These are phyloP conservation scores for Agaricus blazei DNA, from an alignment of 768 basidiomycete genomes.

Conservation along the genomic window DNA sequence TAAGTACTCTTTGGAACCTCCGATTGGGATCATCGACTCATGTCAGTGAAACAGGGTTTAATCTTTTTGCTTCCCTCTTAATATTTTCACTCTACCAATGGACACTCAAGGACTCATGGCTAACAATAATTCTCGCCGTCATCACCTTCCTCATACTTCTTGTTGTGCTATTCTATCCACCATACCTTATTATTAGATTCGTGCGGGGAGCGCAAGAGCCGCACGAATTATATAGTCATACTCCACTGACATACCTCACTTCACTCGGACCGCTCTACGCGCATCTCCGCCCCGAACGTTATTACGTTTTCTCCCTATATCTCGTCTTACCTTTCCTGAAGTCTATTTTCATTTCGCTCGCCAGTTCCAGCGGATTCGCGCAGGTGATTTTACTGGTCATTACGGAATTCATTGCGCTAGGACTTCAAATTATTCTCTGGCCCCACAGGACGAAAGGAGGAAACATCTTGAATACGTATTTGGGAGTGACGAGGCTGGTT, in stretches of 20 bases:
- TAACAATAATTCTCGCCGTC: slow-evolving; percentile 76
- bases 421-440: slow-evolving; percentile 45
- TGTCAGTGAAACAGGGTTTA: slow-evolving; percentile 44
- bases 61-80: slow-evolving; percentile 63
- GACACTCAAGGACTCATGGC: slow-evolving; percentile 86
- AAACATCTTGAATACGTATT: slow-evolving; percentile 62
- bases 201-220: slow-evolving; percentile 24
- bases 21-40: not conserved
- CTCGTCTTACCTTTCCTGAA: slow-evolving; percentile 58
- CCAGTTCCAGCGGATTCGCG: slow-evolving; percentile 51
- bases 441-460: slow-evolving; percentile 67
- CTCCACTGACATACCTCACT: slow-evolving; percentile 26
- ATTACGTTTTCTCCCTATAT: slow-evolving; percentile 59
- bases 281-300: slow-evolving; percentile 61
- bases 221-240: slow-evolving; percentile 24
- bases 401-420: slow-evolving; percentile 58
- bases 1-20: slow-evolving; percentile 29
- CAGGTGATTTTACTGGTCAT: slow-evolving; percentile 67
- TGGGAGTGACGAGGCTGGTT: slow-evolving; percentile 63
- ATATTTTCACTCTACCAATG: slow-evolving; percentile 88
- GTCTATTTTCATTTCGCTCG: slow-evolving; percentile 69
- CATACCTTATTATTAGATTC: slow-evolving; percentile 43
- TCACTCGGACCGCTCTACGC: slow-evolving; percentile 58
- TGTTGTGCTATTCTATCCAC: slow-evolving; percentile 42
- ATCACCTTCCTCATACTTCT: slow-evolving; percentile 53